Percentiles rank a stretch among this genome's conserved stretches.
Conservation (phyloP, 495 filamentous ascomycete species). For the Trichoderma asperelloides region DNA sequence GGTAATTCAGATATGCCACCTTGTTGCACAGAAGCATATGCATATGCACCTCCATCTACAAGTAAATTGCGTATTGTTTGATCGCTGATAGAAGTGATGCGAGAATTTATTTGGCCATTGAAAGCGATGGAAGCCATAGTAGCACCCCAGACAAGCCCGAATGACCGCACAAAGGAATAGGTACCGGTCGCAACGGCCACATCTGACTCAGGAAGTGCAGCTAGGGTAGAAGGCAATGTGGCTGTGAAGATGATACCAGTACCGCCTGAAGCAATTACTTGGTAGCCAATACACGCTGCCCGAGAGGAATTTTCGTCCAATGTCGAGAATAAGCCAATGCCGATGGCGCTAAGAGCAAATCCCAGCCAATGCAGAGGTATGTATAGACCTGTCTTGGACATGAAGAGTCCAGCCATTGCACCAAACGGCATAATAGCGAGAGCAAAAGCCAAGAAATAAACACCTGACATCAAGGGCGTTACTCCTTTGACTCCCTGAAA, state of each 20-base stretch:
- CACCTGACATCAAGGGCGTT: background rate
- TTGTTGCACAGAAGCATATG: background rate
- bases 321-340: background rate
- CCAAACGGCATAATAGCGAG: background rate
- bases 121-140: background rate
- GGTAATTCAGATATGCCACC: background rate
- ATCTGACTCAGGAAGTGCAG: background rate
- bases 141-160: background rate
- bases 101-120: background rate
- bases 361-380: background rate
- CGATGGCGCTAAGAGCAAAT: background rate
- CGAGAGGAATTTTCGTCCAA: background rate
- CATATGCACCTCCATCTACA: background rate
- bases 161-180: background rate
- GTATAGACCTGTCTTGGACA: background rate
- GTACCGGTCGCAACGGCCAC: background rate
- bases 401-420: background rate
- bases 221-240: background rate
- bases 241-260: background rate
- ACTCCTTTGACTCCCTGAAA: background rate
- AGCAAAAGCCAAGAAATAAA: background rate
- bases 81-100: background rate
- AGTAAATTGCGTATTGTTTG: background rate
- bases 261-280: background rate
- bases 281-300: background rate